phyloP scores from a whole-genome alignment of 164 flowering plant genomes.

The Vitis cinerea region DNA sequence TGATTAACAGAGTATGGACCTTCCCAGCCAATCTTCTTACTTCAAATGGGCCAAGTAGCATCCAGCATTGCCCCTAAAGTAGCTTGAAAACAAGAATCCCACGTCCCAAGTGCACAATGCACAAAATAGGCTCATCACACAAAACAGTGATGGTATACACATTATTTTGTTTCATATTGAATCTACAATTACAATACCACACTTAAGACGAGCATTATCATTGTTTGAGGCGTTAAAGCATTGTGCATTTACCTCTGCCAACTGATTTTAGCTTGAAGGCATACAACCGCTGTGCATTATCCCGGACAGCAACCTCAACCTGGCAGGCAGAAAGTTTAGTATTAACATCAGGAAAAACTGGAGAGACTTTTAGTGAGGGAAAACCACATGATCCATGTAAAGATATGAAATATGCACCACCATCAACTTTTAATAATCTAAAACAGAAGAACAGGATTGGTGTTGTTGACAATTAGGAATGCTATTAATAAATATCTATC shows the following conservation, averaged over 20 bases:
- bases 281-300: conserved; percentile 84
- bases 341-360: not conserved
- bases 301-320: conserved; percentile 97
- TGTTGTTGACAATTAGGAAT: not conserved
- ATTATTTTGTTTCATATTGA: no score
- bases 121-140: no score
- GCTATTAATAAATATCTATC: not conserved
- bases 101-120: no score
- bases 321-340: conserved; percentile 21
- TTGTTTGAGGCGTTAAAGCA: not conserved
- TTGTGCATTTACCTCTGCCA: conserved; percentile 56
- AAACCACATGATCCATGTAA: not conserved
- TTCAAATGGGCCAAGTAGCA: no score
- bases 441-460: not conserved
- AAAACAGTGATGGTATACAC: no score
- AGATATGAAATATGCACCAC: not conserved
- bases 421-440: not conserved
- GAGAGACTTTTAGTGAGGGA: not conserved
- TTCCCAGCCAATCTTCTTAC: no score
- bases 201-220: no score
- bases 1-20: no score
- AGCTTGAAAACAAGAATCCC: no score
- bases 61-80: no score
- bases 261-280: conserved; percentile 55
- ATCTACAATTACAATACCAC: no score